Percentiles rank a stretch among this genome's conserved stretches.
Evolutionary conservation across 2,329 filamentous ascomycete genomes (phyloP).

Genomic region (Aspergillus sergii): DNA sequence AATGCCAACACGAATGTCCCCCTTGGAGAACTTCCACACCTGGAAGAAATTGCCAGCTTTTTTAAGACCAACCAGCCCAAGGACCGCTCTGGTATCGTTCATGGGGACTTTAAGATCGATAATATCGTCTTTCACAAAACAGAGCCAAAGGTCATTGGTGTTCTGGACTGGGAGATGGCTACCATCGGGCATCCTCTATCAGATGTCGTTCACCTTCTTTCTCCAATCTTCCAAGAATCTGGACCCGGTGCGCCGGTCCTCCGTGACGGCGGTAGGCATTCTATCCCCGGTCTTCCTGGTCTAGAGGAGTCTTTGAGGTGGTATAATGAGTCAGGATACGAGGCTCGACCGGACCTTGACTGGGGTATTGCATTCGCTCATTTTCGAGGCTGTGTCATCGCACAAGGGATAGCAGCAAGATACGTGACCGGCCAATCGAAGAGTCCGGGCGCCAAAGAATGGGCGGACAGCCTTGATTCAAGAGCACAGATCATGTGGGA

Average conservation of each 20-base stretch:
- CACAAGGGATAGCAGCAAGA: not conserved
- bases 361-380: not conserved
- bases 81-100: conserved; percentile 5
- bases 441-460: not conserved
- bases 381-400: not conserved
- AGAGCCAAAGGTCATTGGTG: conserved; percentile 5
- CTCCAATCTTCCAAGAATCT: not conserved
- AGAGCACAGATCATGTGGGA: not conserved
- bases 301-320: not conserved
- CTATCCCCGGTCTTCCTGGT: not conserved
- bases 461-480: not conserved
- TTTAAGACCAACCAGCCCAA: conserved; percentile 2
- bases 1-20: not conserved
- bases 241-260: not conserved
- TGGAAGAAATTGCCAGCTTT: not conserved
- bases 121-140: conserved; percentile 10
- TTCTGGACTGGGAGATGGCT: conserved; percentile 10
- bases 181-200: conserved; percentile 8
- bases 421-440: not conserved
- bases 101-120: conserved; percentile 14
- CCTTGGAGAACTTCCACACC: not conserved
- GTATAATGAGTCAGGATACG: not conserved
- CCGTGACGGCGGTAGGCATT: too few species aligned
- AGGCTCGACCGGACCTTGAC: not conserved
- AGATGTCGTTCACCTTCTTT: not conserved